phyloP scores from a whole-genome alignment of 2,329 filamentous ascomycete species.

The Diplodia mutila region DNA sequence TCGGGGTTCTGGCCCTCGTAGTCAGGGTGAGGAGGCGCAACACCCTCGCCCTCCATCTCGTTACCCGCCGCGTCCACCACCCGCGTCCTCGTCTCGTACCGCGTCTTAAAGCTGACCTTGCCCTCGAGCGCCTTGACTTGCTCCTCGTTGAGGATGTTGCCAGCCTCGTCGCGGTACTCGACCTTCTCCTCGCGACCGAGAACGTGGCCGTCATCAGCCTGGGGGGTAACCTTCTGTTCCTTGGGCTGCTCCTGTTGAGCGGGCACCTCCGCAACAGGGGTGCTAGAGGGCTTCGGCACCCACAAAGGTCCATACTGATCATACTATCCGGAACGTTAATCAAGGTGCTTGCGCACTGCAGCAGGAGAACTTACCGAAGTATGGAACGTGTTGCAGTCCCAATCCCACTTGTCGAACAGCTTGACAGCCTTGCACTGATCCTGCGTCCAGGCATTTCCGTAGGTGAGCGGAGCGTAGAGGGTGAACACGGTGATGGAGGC shows the following conservation, averaged over 20 bases:
- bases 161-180: constrained; percentile 93
- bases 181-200: constrained; percentile 74
- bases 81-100: constrained; percentile 91
- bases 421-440: constrained; percentile 84
- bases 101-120: constrained; percentile 93
- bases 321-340: constrained; percentile 25
- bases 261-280: constrained; percentile 29
- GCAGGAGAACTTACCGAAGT: constrained; percentile 70
- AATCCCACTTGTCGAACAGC: constrained; percentile 89
- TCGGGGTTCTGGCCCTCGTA: constrained; percentile 62
- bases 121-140: constrained; percentile 79
- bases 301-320: constrained; percentile 33
- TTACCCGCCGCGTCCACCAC: constrained; percentile 80
- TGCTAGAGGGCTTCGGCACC: constrained; percentile 31
- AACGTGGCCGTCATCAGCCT: constrained; percentile 40
- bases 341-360: neutral
- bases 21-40: constrained; percentile 60
- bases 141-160: constrained; percentile 82
- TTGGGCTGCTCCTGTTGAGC: constrained; percentile 32
- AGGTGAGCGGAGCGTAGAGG: constrained; percentile 85
- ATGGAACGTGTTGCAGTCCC: constrained; percentile 94
- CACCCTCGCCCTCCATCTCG: constrained; percentile 55
- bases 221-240: constrained; percentile 37
- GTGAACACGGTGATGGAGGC: constrained; percentile 76
- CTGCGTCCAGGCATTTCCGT: constrained; percentile 94